Base-by-base conservation (phyloP, 2,329 filamentous ascomycete genomes). In the Aspergillus pseudoviridinutans region DNA sequence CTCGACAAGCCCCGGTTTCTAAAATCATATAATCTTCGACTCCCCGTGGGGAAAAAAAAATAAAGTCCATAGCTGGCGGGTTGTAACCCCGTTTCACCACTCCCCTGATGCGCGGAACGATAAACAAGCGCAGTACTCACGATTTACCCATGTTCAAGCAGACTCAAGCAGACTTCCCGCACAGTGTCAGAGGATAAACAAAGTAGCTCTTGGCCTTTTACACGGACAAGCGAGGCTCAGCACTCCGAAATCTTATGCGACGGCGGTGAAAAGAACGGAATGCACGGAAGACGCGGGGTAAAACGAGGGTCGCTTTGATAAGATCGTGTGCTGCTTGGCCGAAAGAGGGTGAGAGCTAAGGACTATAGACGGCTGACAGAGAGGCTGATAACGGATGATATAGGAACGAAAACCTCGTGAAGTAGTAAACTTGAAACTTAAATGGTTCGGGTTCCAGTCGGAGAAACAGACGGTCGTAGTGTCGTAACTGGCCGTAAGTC, bases 101-200 rank as follows among this genome's bases (percentile, higher is more conserved):
- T 17, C 41, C 22, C 22, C 41, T 44, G 44, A 47, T 47, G 44
- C 44, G 59, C 54, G 52, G 61, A 53, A 44, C 53, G 55, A 58
- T 51, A 49, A 51, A 44, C 41, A n/a, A 7, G 9, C 51, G 42
- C 42, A 51, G 32, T 46, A 71, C 71, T 72, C 67, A 74, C 71
- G 71, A 74, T 64, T 74, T 74, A 50, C 71, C 71, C 71, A 74
- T 74, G 42, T 53, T 71, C 57, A 62, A 66, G 22, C 22, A 22
- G 22, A 22, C 22, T 22, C 22, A 1, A 22, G 57, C 51, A 59
- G 14, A 59, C 57, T 57, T 54, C 6, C 35, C 51, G 41, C 41
- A 51, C 3, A 52, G 6, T 3, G 41, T 47, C 44, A 49, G n/a
- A 35, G 22, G 29, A 27, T 32, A 42, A 8, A 32, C 20, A 38